phyloP scores from a whole-genome alignment of 2,329 filamentous ascomycete species.

The Coleophoma crateriformis region DNA sequence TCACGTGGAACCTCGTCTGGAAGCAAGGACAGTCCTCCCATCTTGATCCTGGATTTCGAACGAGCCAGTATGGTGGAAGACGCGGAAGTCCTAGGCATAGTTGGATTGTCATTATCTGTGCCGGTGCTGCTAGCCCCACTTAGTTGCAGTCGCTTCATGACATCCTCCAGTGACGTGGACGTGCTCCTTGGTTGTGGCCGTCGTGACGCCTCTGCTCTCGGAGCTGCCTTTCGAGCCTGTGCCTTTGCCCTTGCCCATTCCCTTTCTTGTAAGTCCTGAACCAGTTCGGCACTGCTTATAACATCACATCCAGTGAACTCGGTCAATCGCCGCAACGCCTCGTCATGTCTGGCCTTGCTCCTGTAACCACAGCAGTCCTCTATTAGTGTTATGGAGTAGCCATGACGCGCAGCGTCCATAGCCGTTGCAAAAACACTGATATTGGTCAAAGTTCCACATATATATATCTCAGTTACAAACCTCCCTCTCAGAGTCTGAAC shows the following conservation, averaged over 20 bases:
- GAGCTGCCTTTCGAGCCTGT: constrained; percentile 8
- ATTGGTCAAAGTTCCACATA: constrained; percentile 84
- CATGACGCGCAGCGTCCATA: constrained; percentile 82
- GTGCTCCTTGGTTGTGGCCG: constrained; percentile 1
- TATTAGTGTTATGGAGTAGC: constrained; percentile 78
- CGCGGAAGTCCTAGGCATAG: no score
- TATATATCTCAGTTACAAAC: constrained; percentile 82
- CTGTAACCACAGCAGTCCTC: constrained; percentile 87
- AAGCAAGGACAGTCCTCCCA: background rate
- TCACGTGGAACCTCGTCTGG: constrained; percentile 9
- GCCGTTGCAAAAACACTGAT: constrained; percentile 88
- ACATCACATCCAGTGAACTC: constrained; percentile 26
- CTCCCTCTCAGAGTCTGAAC: constrained; percentile 75
- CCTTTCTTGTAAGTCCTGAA: constrained; percentile 15
- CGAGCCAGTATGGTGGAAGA: no score
- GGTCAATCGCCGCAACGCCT: constrained; percentile 22
- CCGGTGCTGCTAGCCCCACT: background rate
- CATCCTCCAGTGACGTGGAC: background rate
- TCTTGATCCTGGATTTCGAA: no score
- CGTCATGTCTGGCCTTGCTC: constrained; percentile 56
- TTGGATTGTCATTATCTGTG: no score
- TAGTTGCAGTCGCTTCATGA: background rate
- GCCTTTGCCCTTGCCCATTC: constrained; percentile 6
- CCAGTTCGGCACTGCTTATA: constrained; percentile 21
- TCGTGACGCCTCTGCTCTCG: constrained; percentile 10